Percentiles rank a stretch among this genome's conserved stretches.
These are phyloP conservation scores for Cystobasidium tubakii DNA, from an alignment of 768 basidiomycete genomes.

Conservation along the genomic window DNA sequence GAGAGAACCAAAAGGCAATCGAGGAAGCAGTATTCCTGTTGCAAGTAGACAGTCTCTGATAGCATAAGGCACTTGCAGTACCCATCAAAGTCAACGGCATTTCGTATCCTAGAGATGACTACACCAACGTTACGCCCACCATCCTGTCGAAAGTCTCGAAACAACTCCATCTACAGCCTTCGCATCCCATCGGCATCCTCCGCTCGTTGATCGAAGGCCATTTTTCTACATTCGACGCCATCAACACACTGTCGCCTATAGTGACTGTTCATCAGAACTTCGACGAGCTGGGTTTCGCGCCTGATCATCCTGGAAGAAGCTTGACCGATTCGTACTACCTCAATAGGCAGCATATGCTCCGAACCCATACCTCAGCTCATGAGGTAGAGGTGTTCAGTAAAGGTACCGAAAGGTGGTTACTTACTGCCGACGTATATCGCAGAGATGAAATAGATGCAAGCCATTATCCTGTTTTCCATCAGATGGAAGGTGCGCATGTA, in stretches of 20 bases:
- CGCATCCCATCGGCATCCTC: constrained; percentile 81
- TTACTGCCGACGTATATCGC: constrained; percentile 94
- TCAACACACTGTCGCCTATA: constrained; percentile 62
- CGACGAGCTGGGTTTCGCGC: constrained; percentile 88
- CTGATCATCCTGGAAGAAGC: constrained; percentile 85
- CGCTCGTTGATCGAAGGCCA: constrained; percentile 76
- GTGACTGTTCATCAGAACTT: constrained; percentile 90
- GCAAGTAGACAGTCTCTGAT: background rate
- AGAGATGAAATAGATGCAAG: constrained; percentile 95
- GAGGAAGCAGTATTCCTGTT: background rate
- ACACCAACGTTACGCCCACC: constrained; percentile 76
- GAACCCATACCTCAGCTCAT: constrained; percentile 97
- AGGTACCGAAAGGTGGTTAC: constrained; percentile 74
- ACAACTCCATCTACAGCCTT: constrained; percentile 66
- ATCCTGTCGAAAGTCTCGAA: constrained; percentile 75
- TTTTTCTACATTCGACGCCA: constrained; percentile 66
- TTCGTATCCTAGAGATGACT: constrained; percentile 64
- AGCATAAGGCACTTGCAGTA: background rate
- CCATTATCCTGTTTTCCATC: constrained; percentile 97
- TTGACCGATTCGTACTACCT: constrained; percentile 92
- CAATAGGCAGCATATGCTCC: constrained; percentile 81
- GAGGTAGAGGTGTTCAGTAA: constrained; percentile 77
- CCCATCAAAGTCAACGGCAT: constrained; percentile 20
- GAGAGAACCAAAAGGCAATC: constrained; percentile 1
- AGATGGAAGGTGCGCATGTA: constrained; percentile 89